Evolutionary conservation across 768 basidiomycete genomes (phyloP).

Genomic region (Mycena rosella): DNA sequence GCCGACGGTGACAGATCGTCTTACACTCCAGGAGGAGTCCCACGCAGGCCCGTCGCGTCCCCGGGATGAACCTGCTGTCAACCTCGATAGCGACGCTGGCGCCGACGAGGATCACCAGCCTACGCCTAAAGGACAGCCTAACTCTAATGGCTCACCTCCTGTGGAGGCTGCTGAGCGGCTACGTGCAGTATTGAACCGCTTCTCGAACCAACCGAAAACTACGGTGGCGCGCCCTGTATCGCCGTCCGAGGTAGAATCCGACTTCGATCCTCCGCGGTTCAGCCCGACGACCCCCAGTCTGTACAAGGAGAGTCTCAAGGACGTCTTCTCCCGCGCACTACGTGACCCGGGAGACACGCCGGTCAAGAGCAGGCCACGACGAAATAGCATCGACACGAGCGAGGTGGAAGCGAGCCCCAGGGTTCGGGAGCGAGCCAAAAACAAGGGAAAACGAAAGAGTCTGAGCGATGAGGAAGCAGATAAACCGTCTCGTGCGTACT

Average conservation of each 20-base stretch:
- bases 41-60: slow-evolving; percentile 54
- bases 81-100: slow-evolving; percentile 42
- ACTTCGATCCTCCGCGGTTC: slow-evolving; percentile 65
- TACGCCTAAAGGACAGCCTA: slow-evolving; percentile 49
- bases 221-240: slow-evolving; percentile 48
- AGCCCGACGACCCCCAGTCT: slow-evolving; percentile 57
- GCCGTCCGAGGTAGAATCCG: slow-evolving; percentile 66
- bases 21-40: slow-evolving; percentile 34
- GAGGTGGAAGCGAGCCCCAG: slow-evolving; percentile 70
- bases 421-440: slow-evolving; percentile 54
- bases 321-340: slow-evolving; percentile 75
- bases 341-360: slow-evolving; percentile 77
- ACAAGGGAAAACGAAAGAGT: slow-evolving; percentile 68
- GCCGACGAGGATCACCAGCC: slow-evolving; percentile 52
- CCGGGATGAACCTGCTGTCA: slow-evolving; percentile 47
- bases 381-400: slow-evolving; percentile 72
- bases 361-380: slow-evolving; percentile 60
- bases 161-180: slow-evolving; percentile 65
- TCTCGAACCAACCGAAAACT: slow-evolving; percentile 55
- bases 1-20: slow-evolving; percentile 43
- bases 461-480: slow-evolving; percentile 79
- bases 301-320: slow-evolving; percentile 70
- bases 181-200: slow-evolving; percentile 69
- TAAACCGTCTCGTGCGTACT: slow-evolving; percentile 61
- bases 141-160: slow-evolving; percentile 39